These are phyloP conservation scores for Rhodotorula sp. DNA, from an alignment of 1,284 basidiomycete genomes.

Conservation along the genomic window DNA sequence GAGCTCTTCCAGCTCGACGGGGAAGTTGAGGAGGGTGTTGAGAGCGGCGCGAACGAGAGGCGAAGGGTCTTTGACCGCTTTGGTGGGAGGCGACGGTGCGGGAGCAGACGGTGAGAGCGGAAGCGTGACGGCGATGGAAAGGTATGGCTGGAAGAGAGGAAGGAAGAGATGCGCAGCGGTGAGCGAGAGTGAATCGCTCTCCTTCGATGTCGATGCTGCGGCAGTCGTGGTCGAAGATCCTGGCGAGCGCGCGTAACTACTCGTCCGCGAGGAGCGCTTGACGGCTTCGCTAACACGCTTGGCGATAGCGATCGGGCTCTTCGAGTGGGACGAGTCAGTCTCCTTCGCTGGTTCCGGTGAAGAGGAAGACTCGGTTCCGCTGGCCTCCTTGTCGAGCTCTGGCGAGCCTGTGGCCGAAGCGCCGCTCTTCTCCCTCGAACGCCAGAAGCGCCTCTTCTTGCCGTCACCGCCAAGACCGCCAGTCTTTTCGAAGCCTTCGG, in stretches of 20 bases:
- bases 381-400: neutral
- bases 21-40: conserved; percentile 42
- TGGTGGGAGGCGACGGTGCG: neutral
- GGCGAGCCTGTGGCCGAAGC: neutral
- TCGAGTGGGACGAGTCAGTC: conserved; percentile 5
- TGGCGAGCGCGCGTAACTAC: neutral
- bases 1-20: conserved; percentile 40
- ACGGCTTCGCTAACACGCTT: conserved; percentile 27
- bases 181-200: conserved; percentile 13
- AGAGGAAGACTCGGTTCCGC: neutral
- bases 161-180: conserved; percentile 28
- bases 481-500: neutral
- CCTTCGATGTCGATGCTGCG: neutral
- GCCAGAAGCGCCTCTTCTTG: conserved; percentile 36
- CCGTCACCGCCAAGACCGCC: neutral
- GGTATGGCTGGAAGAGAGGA: conserved; percentile 37
- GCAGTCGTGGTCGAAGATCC: neutral
- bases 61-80: conserved; percentile 12
- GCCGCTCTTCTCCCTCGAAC: conserved; percentile 12
- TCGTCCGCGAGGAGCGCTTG: conserved; percentile 12
- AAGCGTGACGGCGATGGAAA: conserved; percentile 24
- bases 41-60: conserved; percentile 33
- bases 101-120: conserved; percentile 1
- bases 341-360: neutral
- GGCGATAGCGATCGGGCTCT: conserved; percentile 19